Percentiles rank a stretch among this genome's conserved stretches.
These are phyloP conservation scores for Scedosporium apiospermum DNA, from an alignment of 2,329 filamentous ascomycete species.

Conservation along the genomic window DNA sequence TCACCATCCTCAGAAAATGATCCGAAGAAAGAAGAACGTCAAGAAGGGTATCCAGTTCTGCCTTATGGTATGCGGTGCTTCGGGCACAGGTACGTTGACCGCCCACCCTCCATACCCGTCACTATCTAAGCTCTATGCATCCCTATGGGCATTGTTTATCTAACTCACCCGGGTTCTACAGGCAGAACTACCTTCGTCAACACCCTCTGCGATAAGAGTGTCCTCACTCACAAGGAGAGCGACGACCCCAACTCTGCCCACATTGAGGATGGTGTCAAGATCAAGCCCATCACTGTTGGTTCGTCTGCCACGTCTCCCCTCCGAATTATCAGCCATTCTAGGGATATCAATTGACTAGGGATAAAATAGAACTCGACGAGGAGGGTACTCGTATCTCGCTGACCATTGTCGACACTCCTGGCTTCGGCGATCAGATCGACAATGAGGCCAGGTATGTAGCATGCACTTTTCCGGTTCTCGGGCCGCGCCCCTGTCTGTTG, in stretches of 20 bases:
- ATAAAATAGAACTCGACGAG: constrained; percentile 92
- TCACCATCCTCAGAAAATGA: constrained; percentile 61
- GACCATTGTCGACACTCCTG: constrained; percentile 96
- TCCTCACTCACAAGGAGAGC: constrained; percentile 82
- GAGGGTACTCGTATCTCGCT: constrained; percentile 96
- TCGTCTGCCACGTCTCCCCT: constrained; percentile 14
- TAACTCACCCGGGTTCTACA: constrained; percentile 25
- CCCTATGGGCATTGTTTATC: background rate
- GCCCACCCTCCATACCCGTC: constrained; percentile 8
- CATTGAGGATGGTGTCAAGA: constrained; percentile 93
- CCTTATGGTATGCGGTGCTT: constrained; percentile 99
- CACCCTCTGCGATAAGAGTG: constrained; percentile 92
- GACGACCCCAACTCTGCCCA: constrained; percentile 86
- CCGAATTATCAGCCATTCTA: background rate
- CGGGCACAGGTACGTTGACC: constrained; percentile 73
- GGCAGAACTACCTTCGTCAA: constrained; percentile 99
- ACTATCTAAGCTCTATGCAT: background rate
- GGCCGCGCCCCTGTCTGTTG: background rate
- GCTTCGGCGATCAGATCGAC: constrained; percentile 97
- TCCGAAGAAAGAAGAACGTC: constrained; percentile 99
- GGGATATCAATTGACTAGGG: constrained; percentile 1
- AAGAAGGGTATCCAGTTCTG: constrained; percentile 99
- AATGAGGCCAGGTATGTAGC: constrained; percentile 80
- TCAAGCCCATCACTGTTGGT: constrained; percentile 98
- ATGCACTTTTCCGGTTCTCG: background rate